These are phyloP conservation scores for Murraya paniculata DNA, from an alignment of 345 rosid genomes.

Conservation along the genomic window DNA sequence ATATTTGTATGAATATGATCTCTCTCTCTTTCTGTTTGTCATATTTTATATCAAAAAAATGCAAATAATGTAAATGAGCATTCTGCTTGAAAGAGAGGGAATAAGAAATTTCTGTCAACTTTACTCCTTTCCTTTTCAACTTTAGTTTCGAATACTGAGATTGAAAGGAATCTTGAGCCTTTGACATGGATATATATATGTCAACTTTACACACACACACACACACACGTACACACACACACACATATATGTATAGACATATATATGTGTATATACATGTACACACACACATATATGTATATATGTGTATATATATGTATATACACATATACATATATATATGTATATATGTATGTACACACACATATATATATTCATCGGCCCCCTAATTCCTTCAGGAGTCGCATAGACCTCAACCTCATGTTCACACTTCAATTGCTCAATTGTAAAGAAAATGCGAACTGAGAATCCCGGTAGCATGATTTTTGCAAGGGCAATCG, in stretches of 20 bases:
- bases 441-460: not conserved
- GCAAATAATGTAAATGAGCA: not conserved
- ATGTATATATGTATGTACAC: too few relatives aligned
- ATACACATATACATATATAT: too few relatives aligned
- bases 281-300: too few relatives aligned
- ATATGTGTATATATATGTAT: too few relatives aligned
- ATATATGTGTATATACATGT: too few relatives aligned
- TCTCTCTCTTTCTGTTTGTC: not conserved
- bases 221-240: too few relatives aligned
- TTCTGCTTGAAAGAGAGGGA: not conserved
- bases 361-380: too few relatives aligned
- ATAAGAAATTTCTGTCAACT: not conserved
- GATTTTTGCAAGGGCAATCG: not conserved
- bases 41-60: not conserved
- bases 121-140: not conserved
- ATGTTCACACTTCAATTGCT: not conserved
- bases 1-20: not conserved
- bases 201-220: too few relatives aligned
- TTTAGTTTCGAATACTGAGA: slow-evolving; percentile 3
- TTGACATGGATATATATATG: not conserved
- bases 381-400: too few relatives aligned
- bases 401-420: not conserved
- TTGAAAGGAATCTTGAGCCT: not conserved
- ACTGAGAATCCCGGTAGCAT: not conserved
- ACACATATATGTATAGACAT: too few relatives aligned